phyloP scores from a whole-genome alignment of 257 asterid species.

The Ophiorrhiza pumila region DNA sequence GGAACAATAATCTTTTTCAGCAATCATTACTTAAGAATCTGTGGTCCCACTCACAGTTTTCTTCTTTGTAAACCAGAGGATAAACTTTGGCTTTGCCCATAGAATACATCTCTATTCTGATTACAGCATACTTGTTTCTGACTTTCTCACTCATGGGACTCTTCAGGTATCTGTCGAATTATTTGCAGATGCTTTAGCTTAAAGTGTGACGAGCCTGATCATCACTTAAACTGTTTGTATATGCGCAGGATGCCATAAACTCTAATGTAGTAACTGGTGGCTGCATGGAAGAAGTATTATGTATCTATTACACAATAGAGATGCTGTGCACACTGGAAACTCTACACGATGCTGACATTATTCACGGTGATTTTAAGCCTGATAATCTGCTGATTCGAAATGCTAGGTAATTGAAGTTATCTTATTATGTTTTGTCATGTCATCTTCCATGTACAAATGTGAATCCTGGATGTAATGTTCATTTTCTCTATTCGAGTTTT shows the following conservation, averaged over 20 bases:
- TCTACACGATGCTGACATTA: constrained; percentile 58
- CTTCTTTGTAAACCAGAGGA: constrained; percentile 53
- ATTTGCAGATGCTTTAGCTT: constrained; percentile 13
- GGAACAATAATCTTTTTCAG: constrained; percentile 9
- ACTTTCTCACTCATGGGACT: constrained; percentile 78
- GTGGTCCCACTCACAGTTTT: constrained; percentile 21
- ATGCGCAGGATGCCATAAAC: constrained; percentile 79
- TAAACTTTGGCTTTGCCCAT: constrained; percentile 81
- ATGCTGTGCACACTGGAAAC: constrained; percentile 85
- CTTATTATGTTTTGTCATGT: not conserved
- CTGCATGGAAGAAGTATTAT: constrained; percentile 83
- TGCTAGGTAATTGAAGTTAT: constrained; percentile 59
- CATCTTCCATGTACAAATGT: not conserved
- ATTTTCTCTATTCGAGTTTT: not conserved
- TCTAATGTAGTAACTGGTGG: constrained; percentile 57
- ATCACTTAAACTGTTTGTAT: constrained; percentile 21
- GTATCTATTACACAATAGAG: constrained; percentile 90
- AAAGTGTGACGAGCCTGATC: constrained; percentile 7
- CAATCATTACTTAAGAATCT: constrained; percentile 14
- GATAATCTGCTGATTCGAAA: constrained; percentile 89
- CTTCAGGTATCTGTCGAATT: constrained; percentile 70
- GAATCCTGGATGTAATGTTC: not conserved
- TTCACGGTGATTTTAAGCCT: constrained; percentile 97
- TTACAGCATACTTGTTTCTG: constrained; percentile 83
- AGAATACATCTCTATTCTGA: constrained; percentile 85